phyloP scores from a whole-genome alignment of 148 eudicot genomes.

The Vaccinium macrocarpon region DNA sequence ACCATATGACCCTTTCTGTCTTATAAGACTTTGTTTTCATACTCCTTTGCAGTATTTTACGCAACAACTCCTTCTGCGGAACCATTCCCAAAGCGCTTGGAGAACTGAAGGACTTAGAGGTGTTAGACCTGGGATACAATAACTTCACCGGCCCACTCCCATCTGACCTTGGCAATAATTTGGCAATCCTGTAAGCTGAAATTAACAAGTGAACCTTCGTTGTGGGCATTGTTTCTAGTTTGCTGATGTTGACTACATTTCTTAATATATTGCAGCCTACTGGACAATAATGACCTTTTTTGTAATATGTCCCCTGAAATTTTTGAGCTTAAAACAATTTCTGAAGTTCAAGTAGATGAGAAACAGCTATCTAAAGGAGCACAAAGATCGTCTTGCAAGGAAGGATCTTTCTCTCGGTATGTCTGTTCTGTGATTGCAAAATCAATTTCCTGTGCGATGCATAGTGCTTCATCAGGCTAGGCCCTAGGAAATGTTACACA shows the following conservation, averaged over 20 bases:
- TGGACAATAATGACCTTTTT: slow-evolving; percentile 56
- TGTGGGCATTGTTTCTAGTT: not conserved
- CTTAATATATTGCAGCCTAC: slow-evolving; percentile 40
- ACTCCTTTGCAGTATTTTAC: slow-evolving; percentile 52
- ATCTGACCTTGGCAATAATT: slow-evolving; percentile 35
- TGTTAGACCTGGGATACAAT: slow-evolving; percentile 67
- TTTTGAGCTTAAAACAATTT: slow-evolving; percentile 26
- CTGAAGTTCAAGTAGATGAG: slow-evolving; percentile 36
- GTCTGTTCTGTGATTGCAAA: not conserved
- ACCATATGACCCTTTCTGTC: not conserved
- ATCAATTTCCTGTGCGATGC: not conserved
- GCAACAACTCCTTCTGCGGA: slow-evolving; percentile 81
- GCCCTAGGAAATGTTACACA: not conserved
- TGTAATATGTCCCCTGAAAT: slow-evolving; percentile 35
- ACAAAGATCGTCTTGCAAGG: slow-evolving; percentile 3
- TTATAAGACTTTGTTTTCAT: not conserved
- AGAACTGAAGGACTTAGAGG: slow-evolving; percentile 52
- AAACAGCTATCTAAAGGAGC: slow-evolving; percentile 16
- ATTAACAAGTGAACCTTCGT: not conserved
- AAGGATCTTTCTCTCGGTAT: slow-evolving; percentile 23
- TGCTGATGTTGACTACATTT: slow-evolving; percentile 1
- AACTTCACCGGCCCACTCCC: slow-evolving; percentile 47
- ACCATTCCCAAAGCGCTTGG: slow-evolving; percentile 52
- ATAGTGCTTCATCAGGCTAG: not conserved
- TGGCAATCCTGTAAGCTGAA: slow-evolving; percentile 53